Base-by-base conservation (phyloP, 2,329 filamentous ascomycete species). In the Paracamarosporium sp. region DNA sequence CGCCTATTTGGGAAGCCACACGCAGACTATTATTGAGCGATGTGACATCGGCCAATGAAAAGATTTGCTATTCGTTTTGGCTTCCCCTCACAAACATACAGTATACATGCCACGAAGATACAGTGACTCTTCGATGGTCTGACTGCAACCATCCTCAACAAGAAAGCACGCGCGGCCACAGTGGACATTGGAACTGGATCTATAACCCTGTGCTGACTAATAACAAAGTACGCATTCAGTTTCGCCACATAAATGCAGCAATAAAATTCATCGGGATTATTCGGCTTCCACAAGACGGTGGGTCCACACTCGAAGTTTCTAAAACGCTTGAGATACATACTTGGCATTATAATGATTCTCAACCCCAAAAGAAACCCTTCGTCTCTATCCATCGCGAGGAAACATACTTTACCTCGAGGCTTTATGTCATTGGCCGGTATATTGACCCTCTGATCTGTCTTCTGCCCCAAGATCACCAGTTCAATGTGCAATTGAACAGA, bases 101-200 rank as follows among this genome's bases (percentile, higher is more conserved):
- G 1, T 63, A 57, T 27, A 33, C 17, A 30, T 6, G 54, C 1
- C 15, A n/a, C 15, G 55, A 44, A 2, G 30, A 28, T 17, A 43
- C 56, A 35, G 55, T 66, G 12, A 62, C 56, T 1, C 17, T 67
- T 12, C 41, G 24, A 5, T 67, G 63, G 61, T 67, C 65, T n/a
- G 65, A 67, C 46, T 67, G 65, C 51, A 67, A 64, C 46, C 63
- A 67, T 22, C 55, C 62, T 55, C 47, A 25, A 5, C 15, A 33
- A 41, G 40, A 47, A 22, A 36, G 31, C 1, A 40, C 48, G 1
- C 56, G 41, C 22, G 58, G 61, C 35, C 53, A 61, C 24, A 46
- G 52, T 20, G 30, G 56, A 27, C 55, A 50, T 15, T 67, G 55
- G 24, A 55, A 62, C 50, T 64, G 62, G 56, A 8, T 59, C 7